Base-by-base conservation (phyloP, 2,329 filamentous ascomycete species). In the Penicillium sclerotigenum region DNA sequence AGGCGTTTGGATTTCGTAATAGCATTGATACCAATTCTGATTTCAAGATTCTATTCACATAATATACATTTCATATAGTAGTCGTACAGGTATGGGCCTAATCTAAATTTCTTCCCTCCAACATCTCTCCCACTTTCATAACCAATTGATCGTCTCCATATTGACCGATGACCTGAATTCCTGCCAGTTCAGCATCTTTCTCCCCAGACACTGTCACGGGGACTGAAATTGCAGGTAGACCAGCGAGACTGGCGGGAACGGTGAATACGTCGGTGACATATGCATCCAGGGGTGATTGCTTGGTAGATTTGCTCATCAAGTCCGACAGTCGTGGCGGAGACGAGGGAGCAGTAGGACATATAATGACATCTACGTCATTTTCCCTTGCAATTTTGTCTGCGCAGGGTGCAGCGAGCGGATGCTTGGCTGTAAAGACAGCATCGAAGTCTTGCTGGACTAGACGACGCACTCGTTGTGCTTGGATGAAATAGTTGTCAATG, bases 251-350 rank as follows among this genome's bases (percentile, higher is more conserved):
- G 2, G 93, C 91, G 1, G 94, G 94, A 1, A 99, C 93, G 0
- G 94, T 97, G 66, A 97, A 93, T 1, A 97, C 88, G 75, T 99
- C 94, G 68, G 94, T 96, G 79, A 89, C 89, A 69, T 97, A 97
- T 1, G 83, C 83, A 65, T 93, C 86, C n/a, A 96, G 76, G 0
- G 81, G 74, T 16, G 76, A 72, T 34, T 60, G 58, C n/a, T 43
- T 54, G n/a, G 57, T 49, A 13, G 62, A 60, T 5, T 59, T 36
- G 26, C 59, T 60, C 22, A 68, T 64, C 33, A 94, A 70, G 6
- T 86, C 81, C 4, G 80, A 76, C 7, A 94, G 70, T 7, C 73
- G 78, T 0, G 91, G 91, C 9, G 92, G 84, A 16, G 85, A 78
- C 0, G 87, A 89, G 1, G 92, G 91, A 8, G 92, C 88, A 0